A percentile compares a stretch with the other conserved stretches of the same genome.
These are phyloP conservation scores for Chaetomiaceae sp. DNA, from an alignment of 2,329 filamentous ascomycete genomes.

Conservation along the genomic window DNA sequence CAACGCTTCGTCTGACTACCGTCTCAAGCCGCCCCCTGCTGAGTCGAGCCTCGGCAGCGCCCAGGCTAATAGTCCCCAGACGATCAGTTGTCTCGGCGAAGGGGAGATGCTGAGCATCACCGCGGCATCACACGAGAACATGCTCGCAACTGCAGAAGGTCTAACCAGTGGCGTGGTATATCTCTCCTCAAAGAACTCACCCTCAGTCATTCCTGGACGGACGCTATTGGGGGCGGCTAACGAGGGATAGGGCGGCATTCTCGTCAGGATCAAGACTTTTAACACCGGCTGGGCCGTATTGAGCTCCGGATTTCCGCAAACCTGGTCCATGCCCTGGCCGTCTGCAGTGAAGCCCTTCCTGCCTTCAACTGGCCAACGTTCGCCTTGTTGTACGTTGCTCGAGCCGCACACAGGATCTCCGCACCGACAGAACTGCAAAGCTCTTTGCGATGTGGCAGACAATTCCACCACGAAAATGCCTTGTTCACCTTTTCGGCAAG, in stretches of 20 bases:
- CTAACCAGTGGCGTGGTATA: slow-evolving; percentile 27
- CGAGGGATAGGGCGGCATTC: slow-evolving; percentile 38
- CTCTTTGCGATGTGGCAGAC: slow-evolving; percentile 45
- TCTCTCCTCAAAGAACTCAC: not conserved
- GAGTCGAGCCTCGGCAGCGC: slow-evolving; percentile 27
- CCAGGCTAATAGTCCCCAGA: slow-evolving; percentile 33
- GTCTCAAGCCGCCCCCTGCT: slow-evolving; percentile 38
- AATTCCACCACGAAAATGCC: slow-evolving; percentile 26
- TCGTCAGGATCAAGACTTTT: slow-evolving; percentile 35
- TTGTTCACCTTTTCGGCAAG: slow-evolving; percentile 30
- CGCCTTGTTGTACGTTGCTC: slow-evolving; percentile 27
- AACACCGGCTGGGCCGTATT: slow-evolving; percentile 32
- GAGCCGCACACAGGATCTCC: not conserved
- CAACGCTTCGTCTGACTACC: slow-evolving; percentile 52
- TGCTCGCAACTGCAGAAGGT: slow-evolving; percentile 14
- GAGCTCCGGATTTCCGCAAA: slow-evolving; percentile 39
- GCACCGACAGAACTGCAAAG: slow-evolving; percentile 32
- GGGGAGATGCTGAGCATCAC: slow-evolving; percentile 35
- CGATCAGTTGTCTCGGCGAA: slow-evolving; percentile 36
- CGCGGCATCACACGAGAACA: slow-evolving; percentile 16
- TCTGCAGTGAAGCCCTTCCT: slow-evolving; percentile 27
- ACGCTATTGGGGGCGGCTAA: slow-evolving; percentile 5
- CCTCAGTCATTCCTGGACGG: not conserved
- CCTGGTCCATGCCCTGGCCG: slow-evolving; percentile 32
- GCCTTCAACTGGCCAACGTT: slow-evolving; percentile 40